Conservation (phyloP, 306 rosid genomes). For the Cicer cuneatum region DNA sequence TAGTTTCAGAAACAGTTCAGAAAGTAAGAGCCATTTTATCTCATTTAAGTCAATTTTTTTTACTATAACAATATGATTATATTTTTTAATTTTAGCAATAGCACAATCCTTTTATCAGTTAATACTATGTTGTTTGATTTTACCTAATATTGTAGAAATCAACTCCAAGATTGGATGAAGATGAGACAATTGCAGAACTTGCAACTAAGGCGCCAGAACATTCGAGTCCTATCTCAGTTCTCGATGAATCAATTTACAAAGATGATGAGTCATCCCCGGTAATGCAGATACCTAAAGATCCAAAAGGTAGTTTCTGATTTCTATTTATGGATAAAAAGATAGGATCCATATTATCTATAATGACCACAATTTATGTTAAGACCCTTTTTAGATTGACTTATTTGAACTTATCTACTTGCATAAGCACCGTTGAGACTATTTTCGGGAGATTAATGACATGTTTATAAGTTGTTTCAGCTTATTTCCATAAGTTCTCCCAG, state of each 20-base stretch:
- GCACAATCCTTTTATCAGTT: conserved; percentile 31
- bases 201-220: conserved; percentile 62
- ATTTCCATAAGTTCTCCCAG: no score
- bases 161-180: conserved; percentile 58
- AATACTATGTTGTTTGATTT: conserved; percentile 19
- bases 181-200: conserved; percentile 59
- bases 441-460: no score
- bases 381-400: no score
- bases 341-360: conserved; percentile 9
- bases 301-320: conserved; percentile 59
- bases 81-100: neutral
- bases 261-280: conserved; percentile 67
- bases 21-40: conserved; percentile 56
- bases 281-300: conserved; percentile 56
- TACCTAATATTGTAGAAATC: conserved; percentile 59
- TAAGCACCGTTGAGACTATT: no score
- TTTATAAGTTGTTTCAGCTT: no score
- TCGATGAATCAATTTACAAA: conserved; percentile 67
- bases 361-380: neutral
- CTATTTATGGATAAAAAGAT: conserved; percentile 11
- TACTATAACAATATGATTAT: neutral
- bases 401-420: no score
- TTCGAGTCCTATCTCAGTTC: conserved; percentile 87
- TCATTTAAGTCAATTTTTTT: conserved; percentile 35
- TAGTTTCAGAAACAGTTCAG: conserved; percentile 58